Evolutionary conservation across 805 yeast genomes (phyloP).

Genomic region (Schwanniomyces occidentalis): DNA sequence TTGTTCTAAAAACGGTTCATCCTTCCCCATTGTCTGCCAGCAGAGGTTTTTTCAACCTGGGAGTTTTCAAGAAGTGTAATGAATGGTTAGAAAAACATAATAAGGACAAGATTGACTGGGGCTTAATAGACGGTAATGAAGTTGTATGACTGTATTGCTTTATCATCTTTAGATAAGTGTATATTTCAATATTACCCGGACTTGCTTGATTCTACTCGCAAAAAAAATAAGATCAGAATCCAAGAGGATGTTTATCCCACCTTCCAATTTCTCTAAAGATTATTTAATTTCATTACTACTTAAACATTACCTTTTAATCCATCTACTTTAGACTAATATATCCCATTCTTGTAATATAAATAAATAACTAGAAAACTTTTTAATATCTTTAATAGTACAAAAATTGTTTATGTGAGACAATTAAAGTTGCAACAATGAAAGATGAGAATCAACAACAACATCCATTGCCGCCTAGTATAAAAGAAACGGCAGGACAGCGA

Average conservation of each 20-base stretch:
- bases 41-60: conserved; percentile 74
- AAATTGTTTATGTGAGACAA: no score
- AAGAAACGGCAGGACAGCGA: conserved; percentile 31
- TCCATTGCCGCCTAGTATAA: not conserved
- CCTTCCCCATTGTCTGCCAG: conserved; percentile 95
- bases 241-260: no score
- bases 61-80: conserved; percentile 74
- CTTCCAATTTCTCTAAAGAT: no score
- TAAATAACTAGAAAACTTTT: no score
- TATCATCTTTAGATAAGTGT: no score
- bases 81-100: conserved; percentile 65
- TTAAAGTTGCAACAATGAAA: conserved; percentile 12
- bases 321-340: no score
- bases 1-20: conserved; percentile 75
- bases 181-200: conserved; percentile 4
- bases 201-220: no score
- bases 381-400: no score
- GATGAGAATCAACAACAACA: not conserved
- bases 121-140: conserved; percentile 29
- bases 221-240: no score
- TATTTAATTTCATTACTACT: no score
- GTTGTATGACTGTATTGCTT: conserved; percentile 14
- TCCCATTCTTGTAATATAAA: no score
- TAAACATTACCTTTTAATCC: no score
- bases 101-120: conserved; percentile 66